Evolutionary conservation across 1,139 yeast species (phyloP).

Genomic region (Tardiomyces blankii): DNA sequence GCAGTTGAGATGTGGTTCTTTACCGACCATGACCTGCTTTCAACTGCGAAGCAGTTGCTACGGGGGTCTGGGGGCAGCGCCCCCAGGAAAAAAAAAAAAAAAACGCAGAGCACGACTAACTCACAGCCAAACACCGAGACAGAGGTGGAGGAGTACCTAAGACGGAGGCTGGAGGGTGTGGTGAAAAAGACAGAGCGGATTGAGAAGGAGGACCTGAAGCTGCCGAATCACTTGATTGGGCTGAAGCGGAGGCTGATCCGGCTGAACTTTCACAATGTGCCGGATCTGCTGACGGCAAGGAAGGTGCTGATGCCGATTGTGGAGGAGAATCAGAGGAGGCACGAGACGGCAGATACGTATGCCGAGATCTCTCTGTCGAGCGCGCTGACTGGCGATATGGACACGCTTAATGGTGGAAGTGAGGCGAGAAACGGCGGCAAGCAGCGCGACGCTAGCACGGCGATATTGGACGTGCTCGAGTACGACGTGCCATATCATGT

Average conservation of each 20-base stretch:
- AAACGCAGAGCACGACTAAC: neutral
- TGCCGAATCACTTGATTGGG: constrained; percentile 81
- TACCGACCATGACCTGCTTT: too few relatives aligned
- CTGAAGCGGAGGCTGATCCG: constrained; percentile 52
- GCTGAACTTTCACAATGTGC: constrained; percentile 62
- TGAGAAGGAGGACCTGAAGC: constrained; percentile 66
- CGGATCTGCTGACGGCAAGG: constrained; percentile 68
- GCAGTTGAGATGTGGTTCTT: too few relatives aligned
- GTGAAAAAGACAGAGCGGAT: constrained; percentile 47
- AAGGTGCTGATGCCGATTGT: constrained; percentile 58
- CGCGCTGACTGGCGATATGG: neutral
- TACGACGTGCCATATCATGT: constrained; percentile 97
- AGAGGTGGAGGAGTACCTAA: constrained; percentile 79
- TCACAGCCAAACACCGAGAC: constrained; percentile 42
- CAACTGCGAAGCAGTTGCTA: too few relatives aligned
- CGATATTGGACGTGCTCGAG: constrained; percentile 74
- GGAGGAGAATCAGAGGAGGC: constrained; percentile 50
- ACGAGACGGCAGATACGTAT: constrained; percentile 63
- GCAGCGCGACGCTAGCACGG: constrained; percentile 46
- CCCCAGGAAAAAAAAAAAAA: constrained; percentile 3
- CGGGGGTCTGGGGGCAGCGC: too few relatives aligned
- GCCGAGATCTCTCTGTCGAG: constrained; percentile 33
- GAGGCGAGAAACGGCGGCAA: too few relatives aligned
- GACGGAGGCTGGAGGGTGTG: constrained; percentile 52
- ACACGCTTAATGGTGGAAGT: neutral